phyloP scores from a whole-genome alignment of 371 early-diverging fungal species.

The Circinella umbellata region DNA sequence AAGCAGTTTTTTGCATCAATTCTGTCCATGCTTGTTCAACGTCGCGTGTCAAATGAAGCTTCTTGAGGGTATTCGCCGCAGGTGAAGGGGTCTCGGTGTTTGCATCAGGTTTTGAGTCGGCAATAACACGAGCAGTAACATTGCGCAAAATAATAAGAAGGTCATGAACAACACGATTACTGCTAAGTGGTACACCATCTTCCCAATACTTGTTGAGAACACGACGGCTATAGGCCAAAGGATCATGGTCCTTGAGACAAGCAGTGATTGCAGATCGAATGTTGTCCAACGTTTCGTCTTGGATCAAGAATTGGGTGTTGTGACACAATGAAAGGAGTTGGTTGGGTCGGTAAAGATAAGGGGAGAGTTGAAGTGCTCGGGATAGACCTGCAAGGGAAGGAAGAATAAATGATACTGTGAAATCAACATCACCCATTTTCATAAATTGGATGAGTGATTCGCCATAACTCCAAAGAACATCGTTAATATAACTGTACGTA shows the following conservation, averaged over 20 bases:
- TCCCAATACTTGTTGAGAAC: conserved; percentile 56
- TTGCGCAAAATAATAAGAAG: conserved; percentile 60
- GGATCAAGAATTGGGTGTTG: conserved; percentile 58
- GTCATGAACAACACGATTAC: conserved; percentile 57
- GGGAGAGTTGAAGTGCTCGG: conserved; percentile 64
- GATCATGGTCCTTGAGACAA: conserved; percentile 45
- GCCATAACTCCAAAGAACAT: conserved; percentile 34
- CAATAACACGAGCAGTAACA: conserved; percentile 52
- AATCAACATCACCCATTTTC: conserved; percentile 35
- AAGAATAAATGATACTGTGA: conserved; percentile 63
- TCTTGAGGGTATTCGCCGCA: conserved; percentile 22
- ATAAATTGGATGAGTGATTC: conserved; percentile 24
- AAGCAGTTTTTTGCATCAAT: conserved; percentile 37
- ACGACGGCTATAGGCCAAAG: conserved; percentile 49
- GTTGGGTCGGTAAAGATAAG: conserved; percentile 53
- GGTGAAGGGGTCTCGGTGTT: conserved; percentile 11
- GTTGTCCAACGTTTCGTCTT: conserved; percentile 55
- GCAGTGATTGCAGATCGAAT: conserved; percentile 58
- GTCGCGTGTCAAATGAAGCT: conserved; percentile 30
- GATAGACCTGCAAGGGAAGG: conserved; percentile 72
- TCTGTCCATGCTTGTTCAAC: conserved; percentile 53
- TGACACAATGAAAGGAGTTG: conserved; percentile 54
- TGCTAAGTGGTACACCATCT: conserved; percentile 50
- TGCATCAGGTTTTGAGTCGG: conserved; percentile 22
- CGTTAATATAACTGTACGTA: conserved; percentile 45